Conservation (phyloP, 148 eudicot genomes). For the Polygonum aviculare region DNA sequence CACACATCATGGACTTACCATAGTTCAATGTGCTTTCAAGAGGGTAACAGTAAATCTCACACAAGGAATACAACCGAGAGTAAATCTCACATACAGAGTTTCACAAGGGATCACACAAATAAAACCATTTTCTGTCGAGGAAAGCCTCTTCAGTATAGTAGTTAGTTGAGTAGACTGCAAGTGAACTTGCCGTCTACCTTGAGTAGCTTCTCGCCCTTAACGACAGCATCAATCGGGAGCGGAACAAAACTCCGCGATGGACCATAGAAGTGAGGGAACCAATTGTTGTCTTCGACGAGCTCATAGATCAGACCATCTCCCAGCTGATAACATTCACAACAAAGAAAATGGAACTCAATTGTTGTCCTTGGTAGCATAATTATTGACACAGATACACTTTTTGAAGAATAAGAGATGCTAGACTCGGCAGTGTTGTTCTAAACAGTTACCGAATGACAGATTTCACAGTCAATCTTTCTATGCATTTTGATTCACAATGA, state of each 20-base stretch:
- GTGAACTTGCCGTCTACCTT: slow-evolving; percentile 39
- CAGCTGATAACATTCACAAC: slow-evolving; percentile 33
- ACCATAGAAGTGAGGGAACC: slow-evolving; percentile 92
- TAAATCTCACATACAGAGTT: not conserved
- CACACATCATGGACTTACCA: too few relatives aligned
- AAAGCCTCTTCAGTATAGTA: not conserved
- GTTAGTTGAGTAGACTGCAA: slow-evolving; percentile 51
- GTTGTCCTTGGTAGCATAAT: too few relatives aligned
- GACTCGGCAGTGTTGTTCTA: not conserved
- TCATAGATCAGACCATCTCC: slow-evolving; percentile 90
- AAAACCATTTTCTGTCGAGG: not conserved
- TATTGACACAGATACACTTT: too few relatives aligned
- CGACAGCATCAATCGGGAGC: slow-evolving; percentile 62
- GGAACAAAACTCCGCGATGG: slow-evolving; percentile 80
- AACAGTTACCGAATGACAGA: not conserved
- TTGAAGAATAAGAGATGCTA: not conserved
- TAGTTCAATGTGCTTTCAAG: not conserved
- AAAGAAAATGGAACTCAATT: not conserved
- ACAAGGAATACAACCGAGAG: not conserved
- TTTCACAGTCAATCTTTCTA: not conserved
- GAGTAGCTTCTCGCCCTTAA: slow-evolving; percentile 59
- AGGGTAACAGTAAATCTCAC: not conserved
- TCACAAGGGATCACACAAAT: too few relatives aligned
- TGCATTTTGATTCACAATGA: not conserved
- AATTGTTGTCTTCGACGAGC: slow-evolving; percentile 47